Base-by-base conservation (phyloP, 2,329 filamentous ascomycete species). In the Coniochaeta sp. region DNA sequence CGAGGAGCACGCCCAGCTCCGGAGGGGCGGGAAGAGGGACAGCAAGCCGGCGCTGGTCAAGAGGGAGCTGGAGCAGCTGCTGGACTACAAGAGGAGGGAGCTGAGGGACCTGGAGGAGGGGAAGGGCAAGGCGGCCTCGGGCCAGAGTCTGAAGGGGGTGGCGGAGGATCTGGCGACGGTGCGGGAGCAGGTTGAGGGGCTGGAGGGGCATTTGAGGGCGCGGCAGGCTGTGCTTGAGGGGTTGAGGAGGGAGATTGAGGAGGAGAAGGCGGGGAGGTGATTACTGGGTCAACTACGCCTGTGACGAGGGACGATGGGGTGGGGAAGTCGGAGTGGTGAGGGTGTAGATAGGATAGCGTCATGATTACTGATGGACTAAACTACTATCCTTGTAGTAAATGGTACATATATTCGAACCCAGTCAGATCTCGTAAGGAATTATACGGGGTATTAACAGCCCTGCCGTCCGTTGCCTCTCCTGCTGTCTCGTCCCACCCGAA, bases 61-160 rank as follows among this genome's bases (percentile, higher is more conserved):
- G 82, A 83, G 93, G 64, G 95, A 99, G 76, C 79, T 97, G 55
- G 91, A 98, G 74, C 91, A 96, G 77, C 76, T 99, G 74, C 80
- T 99, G 50, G 95, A 99, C 70, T 98, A 96, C 74, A 99, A 99
- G 84, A 81, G 91, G 72, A 86, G 86, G 70, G 88, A 88, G 78
- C 79, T 93, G 72, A 81, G 85, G 66, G 92, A 89, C 58, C 70
- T 92, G 74, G 89, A 95, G 74, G 83, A 86, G 64, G 90, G 89
- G 33, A 82, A 84, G 59, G 87, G 84, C 64, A 88, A 82, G 76
- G 85, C 79, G 58, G 86, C 87, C 69, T 84, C 83, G 8, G 92
- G 91, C 0, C 85, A 88, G 64, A 84, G 83, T 63, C 73, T 98
- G 62, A 89, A 92, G 74, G 86, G 87, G 40, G 86, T 97, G 47